Evolutionary conservation across 1,284 basidiomycete genomes (phyloP).

Genomic region (Hortiboletus rubellus): DNA sequence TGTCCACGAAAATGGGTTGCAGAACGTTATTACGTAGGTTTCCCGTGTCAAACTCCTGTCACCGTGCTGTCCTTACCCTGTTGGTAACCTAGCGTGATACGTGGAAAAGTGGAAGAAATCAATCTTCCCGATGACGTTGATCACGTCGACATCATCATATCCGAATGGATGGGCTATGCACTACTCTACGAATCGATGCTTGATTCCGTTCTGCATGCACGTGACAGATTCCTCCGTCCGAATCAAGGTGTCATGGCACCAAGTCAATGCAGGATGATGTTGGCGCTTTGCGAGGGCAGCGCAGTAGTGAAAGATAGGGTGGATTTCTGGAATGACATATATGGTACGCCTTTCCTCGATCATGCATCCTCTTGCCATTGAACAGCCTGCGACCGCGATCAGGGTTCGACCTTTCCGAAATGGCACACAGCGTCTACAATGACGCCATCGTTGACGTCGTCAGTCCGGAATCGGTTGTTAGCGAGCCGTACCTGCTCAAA

Average conservation of each 20-base stretch:
- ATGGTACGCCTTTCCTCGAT: constrained; percentile 54
- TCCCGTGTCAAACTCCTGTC: background rate
- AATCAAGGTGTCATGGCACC: constrained; percentile 86
- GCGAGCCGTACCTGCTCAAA: constrained; percentile 68
- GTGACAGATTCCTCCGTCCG: constrained; percentile 80
- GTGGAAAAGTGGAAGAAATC: constrained; percentile 88
- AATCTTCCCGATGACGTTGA: constrained; percentile 63
- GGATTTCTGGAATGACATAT: constrained; percentile 89
- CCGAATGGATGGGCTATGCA: constrained; percentile 98
- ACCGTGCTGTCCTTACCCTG: background rate
- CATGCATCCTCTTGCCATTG: background rate
- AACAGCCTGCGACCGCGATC: background rate
- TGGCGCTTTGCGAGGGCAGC: constrained; percentile 76
- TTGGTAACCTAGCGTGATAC: constrained; percentile 60
- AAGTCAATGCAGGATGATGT: constrained; percentile 84
- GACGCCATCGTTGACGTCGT: constrained; percentile 86
- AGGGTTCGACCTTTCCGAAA: constrained; percentile 86
- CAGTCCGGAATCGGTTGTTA: constrained; percentile 67
- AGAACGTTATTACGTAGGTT: constrained; percentile 71
- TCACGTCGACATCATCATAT: constrained; percentile 91
- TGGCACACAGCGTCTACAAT: constrained; percentile 68
- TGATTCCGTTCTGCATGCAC: constrained; percentile 87
- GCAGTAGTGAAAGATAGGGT: constrained; percentile 81
- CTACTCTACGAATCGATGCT: constrained; percentile 97
- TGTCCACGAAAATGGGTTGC: constrained; percentile 77